These are phyloP conservation scores for Saksenaea vasiformis DNA, from an alignment of 371 early-diverging fungal species.

Conservation along the genomic window DNA sequence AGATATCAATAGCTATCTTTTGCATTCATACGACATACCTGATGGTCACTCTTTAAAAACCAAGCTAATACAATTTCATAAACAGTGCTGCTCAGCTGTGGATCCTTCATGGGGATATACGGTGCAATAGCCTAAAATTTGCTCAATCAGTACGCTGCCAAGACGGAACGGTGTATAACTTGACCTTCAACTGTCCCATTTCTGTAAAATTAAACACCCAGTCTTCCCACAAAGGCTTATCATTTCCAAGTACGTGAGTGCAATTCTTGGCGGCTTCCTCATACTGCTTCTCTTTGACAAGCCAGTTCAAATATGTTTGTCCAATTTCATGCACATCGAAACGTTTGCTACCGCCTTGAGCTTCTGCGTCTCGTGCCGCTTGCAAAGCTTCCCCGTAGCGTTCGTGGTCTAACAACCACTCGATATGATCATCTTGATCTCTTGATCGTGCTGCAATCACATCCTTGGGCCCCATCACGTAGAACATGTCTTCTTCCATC, in stretches of 20 bases:
- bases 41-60: conserved; percentile 64
- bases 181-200: conserved; percentile 65
- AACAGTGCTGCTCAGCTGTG: conserved; percentile 74
- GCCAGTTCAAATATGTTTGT: conserved; percentile 74
- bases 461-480: conserved; percentile 91
- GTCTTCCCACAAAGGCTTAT: conserved; percentile 82
- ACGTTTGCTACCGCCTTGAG: conserved; percentile 47
- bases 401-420: conserved; percentile 83
- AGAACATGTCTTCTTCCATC: conserved; percentile 71
- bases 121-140: conserved; percentile 62
- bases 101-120: conserved; percentile 77
- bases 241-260: conserved; percentile 67
- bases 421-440: conserved; percentile 89
- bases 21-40: conserved; percentile 33
- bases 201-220: conserved; percentile 89
- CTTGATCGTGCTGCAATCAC: conserved; percentile 86
- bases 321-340: conserved; percentile 79
- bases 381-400: conserved; percentile 81
- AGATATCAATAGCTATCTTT: not conserved
- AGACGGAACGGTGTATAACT: not conserved
- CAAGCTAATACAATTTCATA: conserved; percentile 88
- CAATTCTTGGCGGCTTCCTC: conserved; percentile 77
- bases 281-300: conserved; percentile 70
- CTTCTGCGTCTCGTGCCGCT: conserved; percentile 51
- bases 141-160: not conserved